Evolutionary conservation across 345 rosid species (phyloP).

Genomic region (Abelmoschus esculentus): DNA sequence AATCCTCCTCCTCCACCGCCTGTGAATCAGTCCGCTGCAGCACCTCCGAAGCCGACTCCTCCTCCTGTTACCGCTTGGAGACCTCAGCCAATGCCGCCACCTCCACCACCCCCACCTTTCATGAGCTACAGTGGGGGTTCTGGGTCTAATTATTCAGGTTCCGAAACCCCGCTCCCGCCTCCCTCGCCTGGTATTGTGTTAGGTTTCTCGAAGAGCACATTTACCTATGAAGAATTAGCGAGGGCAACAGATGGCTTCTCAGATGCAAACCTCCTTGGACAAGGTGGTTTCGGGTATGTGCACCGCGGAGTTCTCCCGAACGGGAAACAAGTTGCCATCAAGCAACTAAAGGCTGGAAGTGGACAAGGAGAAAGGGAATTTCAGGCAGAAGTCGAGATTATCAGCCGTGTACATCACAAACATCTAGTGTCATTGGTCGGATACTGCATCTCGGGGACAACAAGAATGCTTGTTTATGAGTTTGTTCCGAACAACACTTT

Average conservation of each 20-base stretch:
- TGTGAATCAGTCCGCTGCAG: conserved; percentile 24
- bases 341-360: conserved; percentile 39
- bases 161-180: conserved; percentile 23
- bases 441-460: conserved; percentile 31
- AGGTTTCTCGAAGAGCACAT: conserved; percentile 46
- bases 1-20: conserved; percentile 38
- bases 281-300: conserved; percentile 46
- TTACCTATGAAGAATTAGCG: conserved; percentile 31
- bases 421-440: conserved; percentile 45
- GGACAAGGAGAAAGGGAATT: conserved; percentile 40
- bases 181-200: conserved; percentile 43
- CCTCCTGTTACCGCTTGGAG: not conserved
- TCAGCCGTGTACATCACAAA: conserved; percentile 41
- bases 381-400: conserved; percentile 21
- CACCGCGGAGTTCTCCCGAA: conserved; percentile 34
- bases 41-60: conserved; percentile 30
- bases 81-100: not conserved
- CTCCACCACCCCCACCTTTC: conserved; percentile 13
- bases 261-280: conserved; percentile 36
- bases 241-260: conserved; percentile 39
- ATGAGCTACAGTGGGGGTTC: conserved; percentile 5
- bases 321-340: conserved; percentile 37
- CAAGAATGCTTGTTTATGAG: conserved; percentile 46
- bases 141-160: conserved; percentile 10
- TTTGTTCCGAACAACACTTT: conserved; percentile 41